Conservation (phyloP, 2,329 filamentous ascomycete species). For the Colletotrichum higginsianum region DNA sequence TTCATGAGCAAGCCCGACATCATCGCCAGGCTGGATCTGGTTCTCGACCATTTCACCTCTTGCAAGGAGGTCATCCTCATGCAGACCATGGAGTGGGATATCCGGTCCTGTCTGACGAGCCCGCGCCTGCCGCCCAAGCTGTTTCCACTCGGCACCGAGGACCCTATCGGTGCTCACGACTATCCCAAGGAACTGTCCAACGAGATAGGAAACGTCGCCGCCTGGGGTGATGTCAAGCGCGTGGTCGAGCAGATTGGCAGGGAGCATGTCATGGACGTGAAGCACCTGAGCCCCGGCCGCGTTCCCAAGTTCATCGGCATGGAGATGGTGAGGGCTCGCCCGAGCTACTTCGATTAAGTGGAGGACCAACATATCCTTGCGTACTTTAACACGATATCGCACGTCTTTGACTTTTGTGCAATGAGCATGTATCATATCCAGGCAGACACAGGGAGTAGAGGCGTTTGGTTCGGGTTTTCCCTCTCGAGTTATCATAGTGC, state of each 20-base stretch:
- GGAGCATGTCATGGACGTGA: slow-evolving; percentile 25
- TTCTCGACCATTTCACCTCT: slow-evolving; percentile 31
- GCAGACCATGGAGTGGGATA: slow-evolving; percentile 34
- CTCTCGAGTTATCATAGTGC: slow-evolving; percentile 10
- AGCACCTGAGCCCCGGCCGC: slow-evolving; percentile 9
- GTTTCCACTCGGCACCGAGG: slow-evolving; percentile 20
- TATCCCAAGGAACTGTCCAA: slow-evolving; percentile 29
- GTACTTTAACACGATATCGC: no score
- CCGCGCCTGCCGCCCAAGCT: slow-evolving; percentile 25
- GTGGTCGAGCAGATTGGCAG: slow-evolving; percentile 28
- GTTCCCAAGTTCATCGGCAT: slow-evolving; percentile 35
- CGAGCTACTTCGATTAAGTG: slow-evolving; percentile 33
- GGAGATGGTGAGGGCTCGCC: slow-evolving; percentile 34
- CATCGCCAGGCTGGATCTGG: slow-evolving; percentile 23
- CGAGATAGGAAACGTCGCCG: slow-evolving; percentile 25
- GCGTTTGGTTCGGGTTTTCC: slow-evolving; percentile 25
- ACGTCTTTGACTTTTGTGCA: slow-evolving; percentile 1
- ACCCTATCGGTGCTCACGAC: slow-evolving; percentile 34
- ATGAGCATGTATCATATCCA: slow-evolving; percentile 13
- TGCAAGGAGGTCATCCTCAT: slow-evolving; percentile 39
- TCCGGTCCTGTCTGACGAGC: slow-evolving; percentile 26
- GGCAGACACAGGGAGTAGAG: slow-evolving; percentile 28
- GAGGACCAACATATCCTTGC: neutral
- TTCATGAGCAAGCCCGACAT: slow-evolving; percentile 29
- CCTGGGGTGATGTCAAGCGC: slow-evolving; percentile 37